These are phyloP conservation scores for Acrocalymma vagum DNA, from an alignment of 2,329 filamentous ascomycete species.

Conservation along the genomic window DNA sequence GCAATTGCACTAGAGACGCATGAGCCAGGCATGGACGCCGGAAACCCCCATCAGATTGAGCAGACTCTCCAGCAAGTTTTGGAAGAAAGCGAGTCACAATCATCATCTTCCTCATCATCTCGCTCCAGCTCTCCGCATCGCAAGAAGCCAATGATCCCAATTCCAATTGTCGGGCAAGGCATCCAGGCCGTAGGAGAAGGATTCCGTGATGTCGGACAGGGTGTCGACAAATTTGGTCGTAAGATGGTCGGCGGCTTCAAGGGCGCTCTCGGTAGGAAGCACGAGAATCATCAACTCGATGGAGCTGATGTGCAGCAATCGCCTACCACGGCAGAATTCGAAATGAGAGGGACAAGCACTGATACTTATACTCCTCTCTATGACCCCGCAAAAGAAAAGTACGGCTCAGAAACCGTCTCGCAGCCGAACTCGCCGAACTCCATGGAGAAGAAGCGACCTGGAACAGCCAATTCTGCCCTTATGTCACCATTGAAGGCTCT, in stretches of 20 bases:
- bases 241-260: constrained; percentile 50
- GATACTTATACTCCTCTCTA: constrained; percentile 43
- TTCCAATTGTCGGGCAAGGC: constrained; percentile 59
- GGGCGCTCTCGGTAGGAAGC: constrained; percentile 37
- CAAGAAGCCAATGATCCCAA: constrained; percentile 43
- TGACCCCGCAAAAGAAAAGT: constrained; percentile 30
- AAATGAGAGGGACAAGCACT: constrained; percentile 33
- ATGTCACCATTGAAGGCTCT: constrained; percentile 29
- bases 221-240: constrained; percentile 49
- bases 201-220: constrained; percentile 60
- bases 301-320: constrained; percentile 32
- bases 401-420: constrained; percentile 26
- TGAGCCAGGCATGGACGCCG: constrained; percentile 62
- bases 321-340: constrained; percentile 36
- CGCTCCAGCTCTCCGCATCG: constrained; percentile 43
- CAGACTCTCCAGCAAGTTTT: constrained; percentile 59
- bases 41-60: constrained; percentile 64
- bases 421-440: constrained; percentile 33
- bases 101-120: constrained; percentile 43
- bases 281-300: constrained; percentile 23
- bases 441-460: constrained; percentile 24
- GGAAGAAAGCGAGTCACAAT: constrained; percentile 35
- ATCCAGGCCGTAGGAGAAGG: constrained; percentile 53
- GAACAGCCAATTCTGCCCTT: constrained; percentile 19
- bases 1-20: constrained; percentile 61